Conservation (phyloP, 129 eudicot genomes). For the Sambucus nigra region DNA sequence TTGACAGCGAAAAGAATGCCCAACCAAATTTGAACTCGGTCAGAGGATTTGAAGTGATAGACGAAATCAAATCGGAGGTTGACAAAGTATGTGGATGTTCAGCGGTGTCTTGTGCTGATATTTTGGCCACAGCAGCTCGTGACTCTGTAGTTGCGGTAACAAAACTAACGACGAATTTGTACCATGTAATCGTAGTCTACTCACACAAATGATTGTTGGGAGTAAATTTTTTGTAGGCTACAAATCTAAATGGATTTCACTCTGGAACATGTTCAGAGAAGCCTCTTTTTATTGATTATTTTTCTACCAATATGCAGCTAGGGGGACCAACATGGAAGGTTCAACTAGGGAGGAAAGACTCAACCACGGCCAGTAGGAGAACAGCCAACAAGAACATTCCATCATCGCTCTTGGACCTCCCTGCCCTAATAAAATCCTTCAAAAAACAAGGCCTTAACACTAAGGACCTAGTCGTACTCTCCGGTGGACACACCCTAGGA, state of each 20-base stretch:
- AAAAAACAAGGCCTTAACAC: neutral
- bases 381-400: neutral
- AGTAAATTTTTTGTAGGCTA: too few relatives aligned
- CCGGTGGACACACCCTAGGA: constrained; percentile 10
- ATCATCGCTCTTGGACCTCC: neutral
- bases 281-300: too few relatives aligned
- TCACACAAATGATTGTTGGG: too few relatives aligned
- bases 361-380: neutral
- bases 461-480: neutral
- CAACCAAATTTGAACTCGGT: constrained; percentile 14
- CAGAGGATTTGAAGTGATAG: constrained; percentile 39
- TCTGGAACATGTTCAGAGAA: too few relatives aligned
- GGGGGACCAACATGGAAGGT: constrained; percentile 3
- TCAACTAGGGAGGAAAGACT: neutral
- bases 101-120: constrained; percentile 34
- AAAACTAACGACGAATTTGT: too few relatives aligned
- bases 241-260: too few relatives aligned
- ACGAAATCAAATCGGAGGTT: constrained; percentile 28
- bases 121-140: constrained; percentile 31
- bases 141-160: constrained; percentile 28
- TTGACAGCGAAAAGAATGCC: constrained; percentile 30
- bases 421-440: neutral
- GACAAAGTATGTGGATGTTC: constrained; percentile 23
- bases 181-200: too few relatives aligned
- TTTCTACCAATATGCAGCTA: neutral